phyloP scores from a whole-genome alignment of 441 rosid genomes.

The Populus tomentosa region DNA sequence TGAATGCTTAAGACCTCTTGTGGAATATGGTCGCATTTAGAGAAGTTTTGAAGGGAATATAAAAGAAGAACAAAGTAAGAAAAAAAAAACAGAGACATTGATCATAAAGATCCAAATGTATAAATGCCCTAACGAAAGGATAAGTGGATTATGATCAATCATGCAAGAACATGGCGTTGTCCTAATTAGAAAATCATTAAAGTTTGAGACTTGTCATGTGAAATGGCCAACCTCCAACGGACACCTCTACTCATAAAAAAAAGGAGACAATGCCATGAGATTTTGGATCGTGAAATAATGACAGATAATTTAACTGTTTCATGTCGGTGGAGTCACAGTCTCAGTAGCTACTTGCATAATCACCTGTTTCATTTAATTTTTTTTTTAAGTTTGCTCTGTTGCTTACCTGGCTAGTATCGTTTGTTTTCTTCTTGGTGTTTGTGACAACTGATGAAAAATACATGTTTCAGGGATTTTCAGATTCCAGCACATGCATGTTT shows the following conservation, averaged over 20 bases:
- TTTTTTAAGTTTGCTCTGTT: background rate
- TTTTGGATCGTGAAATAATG: background rate
- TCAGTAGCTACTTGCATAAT: background rate
- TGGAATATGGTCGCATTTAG: background rate
- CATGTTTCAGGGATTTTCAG: background rate
- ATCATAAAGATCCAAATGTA: background rate
- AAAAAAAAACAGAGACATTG: background rate
- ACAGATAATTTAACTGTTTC: background rate
- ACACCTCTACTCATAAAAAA: background rate
- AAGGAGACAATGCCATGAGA: background rate
- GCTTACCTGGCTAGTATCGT: background rate
- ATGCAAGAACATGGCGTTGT: conserved; percentile 21
- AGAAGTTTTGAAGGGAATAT: background rate
- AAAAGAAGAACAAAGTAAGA: background rate
- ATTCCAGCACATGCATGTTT: background rate
- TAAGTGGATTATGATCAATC: background rate
- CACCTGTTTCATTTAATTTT: background rate
- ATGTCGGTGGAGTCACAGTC: background rate
- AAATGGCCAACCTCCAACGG: background rate
- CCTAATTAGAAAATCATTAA: conserved; percentile 10
- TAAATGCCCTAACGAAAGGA: background rate
- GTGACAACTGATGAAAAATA: background rate
- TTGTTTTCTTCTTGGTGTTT: background rate
- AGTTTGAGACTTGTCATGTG: conserved; percentile 16
- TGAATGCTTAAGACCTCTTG: background rate